A percentile compares a stretch with the other conserved stretches of the same genome.
These are phyloP conservation scores for Amoeboaphelidium protococcarum DNA, from an alignment of 371 early-diverging fungal species.

Conservation along the genomic window DNA sequence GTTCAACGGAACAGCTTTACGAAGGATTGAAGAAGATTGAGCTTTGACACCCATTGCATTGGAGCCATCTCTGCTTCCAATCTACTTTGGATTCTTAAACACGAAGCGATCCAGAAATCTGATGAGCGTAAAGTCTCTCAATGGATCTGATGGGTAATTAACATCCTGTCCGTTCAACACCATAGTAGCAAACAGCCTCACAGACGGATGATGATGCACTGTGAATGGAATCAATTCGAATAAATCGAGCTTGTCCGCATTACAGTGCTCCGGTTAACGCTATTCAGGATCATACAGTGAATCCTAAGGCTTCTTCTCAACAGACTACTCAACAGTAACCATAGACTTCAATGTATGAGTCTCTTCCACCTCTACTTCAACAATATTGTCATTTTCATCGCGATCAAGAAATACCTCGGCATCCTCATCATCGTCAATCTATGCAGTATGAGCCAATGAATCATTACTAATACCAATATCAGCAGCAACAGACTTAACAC, in stretches of 20 bases:
- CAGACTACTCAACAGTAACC: background rate
- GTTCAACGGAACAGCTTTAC: conserved; percentile 21
- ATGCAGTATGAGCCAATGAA: conserved; percentile 35
- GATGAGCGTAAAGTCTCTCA: conserved; percentile 62
- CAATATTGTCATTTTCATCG: conserved; percentile 7
- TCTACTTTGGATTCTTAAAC: conserved; percentile 68
- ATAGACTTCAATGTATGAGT: conserved; percentile 9
- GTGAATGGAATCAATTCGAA: conserved; percentile 19
- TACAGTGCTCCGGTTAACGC: conserved; percentile 56
- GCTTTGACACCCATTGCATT: conserved; percentile 10
- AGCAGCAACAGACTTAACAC: conserved; percentile 14
- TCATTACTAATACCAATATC: conserved; percentile 24
- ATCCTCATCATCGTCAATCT: conserved; percentile 38
- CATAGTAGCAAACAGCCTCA: conserved; percentile 41
- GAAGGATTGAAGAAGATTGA: conserved; percentile 15
- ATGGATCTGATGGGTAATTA: conserved; percentile 29
- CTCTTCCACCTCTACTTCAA: conserved; percentile 17
- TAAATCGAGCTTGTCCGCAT: conserved; percentile 28
- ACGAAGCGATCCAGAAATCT: conserved; percentile 88
- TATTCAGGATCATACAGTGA: conserved; percentile 46
- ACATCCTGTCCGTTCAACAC: conserved; percentile 42
- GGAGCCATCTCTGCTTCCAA: conserved; percentile 5
- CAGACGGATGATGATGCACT: conserved; percentile 73
- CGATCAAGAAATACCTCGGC: conserved; percentile 15
- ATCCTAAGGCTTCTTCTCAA: conserved; percentile 2